Base-by-base conservation (phyloP, 2,329 filamentous ascomycete species). In the Penicillium sp. region DNA sequence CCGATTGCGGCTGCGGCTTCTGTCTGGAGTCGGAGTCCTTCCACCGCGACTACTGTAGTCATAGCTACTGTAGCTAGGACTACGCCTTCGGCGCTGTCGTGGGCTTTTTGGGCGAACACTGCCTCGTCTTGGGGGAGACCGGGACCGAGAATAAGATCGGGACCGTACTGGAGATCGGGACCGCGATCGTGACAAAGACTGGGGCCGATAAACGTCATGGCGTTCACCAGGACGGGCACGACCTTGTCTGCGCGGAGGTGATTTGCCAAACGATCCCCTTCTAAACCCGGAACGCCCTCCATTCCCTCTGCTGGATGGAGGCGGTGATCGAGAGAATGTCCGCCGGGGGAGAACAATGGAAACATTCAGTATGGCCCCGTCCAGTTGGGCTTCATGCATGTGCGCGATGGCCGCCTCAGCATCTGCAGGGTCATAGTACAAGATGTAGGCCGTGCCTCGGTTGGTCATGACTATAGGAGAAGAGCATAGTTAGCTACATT, bases 351-450 rank as follows among this genome's bases (percentile, higher is more conserved):
- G 79, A 21, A 96, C 90, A 60, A 97, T 94, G 37, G 90, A 94
- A 42, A 97, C 92, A 65, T 88, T 88, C 66, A 97, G 86, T 32
- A 85, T 80, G 18, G 87, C 84, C 45, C 91, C 91, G 71, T 97
- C 92, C 23, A 96, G 77, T 67, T 96, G 90, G n/a, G 90, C 91
- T 75, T 99, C 94, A 72, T 99, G 94, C 94, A 99, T 97, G 69
- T 96, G 90, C 15, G 92, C 85, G 62, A 97, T 95, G 23, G 94
- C 94, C 12, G 85, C 80, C 73, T 97, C 91, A 20, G 94, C 93
- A 58, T 93, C 88, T 43, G 83, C 79, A 58, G 91, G 84, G 59
- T 88, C 81, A 47, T 85, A 79, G 73, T 88, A 99, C 34, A 96
- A 80, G 57, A 97, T 91, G 71, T 97, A 97, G 26, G 93, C 94